These are phyloP conservation scores for Colletotrichum cereale DNA, from an alignment of 2,329 filamentous ascomycete genomes.

Conservation along the genomic window DNA sequence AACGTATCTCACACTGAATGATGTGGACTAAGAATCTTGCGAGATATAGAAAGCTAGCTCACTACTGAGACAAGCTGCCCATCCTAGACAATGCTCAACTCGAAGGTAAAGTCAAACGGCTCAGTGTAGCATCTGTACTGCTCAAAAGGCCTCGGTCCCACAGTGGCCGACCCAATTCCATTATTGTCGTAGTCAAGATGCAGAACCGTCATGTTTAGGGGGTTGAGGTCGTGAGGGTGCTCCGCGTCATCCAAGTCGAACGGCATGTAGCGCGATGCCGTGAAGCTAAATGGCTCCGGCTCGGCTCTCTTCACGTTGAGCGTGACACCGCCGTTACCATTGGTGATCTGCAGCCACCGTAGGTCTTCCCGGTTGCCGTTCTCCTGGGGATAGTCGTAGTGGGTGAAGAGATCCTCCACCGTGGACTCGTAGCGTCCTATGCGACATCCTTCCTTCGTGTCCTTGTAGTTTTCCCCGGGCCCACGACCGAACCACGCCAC, in stretches of 20 bases:
- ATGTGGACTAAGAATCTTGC: not conserved
- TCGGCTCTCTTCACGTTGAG: slow-evolving; percentile 31
- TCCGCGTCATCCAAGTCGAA: slow-evolving; percentile 53
- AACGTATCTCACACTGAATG: not conserved
- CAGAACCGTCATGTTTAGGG: slow-evolving; percentile 54
- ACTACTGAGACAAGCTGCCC: too few relatives aligned
- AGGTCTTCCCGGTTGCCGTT: slow-evolving; percentile 64
- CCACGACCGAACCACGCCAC: slow-evolving; percentile 65
- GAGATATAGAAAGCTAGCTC: not conserved
- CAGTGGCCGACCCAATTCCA: slow-evolving; percentile 58
- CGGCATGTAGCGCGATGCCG: slow-evolving; percentile 57
- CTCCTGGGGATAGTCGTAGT: slow-evolving; percentile 67
- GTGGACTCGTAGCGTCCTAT: slow-evolving; percentile 53
- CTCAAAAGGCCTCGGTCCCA: slow-evolving; percentile 52
- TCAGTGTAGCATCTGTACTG: slow-evolving; percentile 35
- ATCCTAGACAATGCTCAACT: slow-evolving; percentile 22
- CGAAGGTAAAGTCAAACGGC: slow-evolving; percentile 46
- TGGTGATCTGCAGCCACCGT: slow-evolving; percentile 55
- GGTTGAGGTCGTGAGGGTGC: slow-evolving; percentile 62
- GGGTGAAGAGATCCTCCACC: slow-evolving; percentile 57
- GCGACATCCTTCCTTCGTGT: slow-evolving; percentile 61
- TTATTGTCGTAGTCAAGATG: slow-evolving; percentile 58
- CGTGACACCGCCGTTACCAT: slow-evolving; percentile 31
- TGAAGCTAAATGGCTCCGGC: slow-evolving; percentile 51
- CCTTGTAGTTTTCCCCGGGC: slow-evolving; percentile 63